phyloP scores from a whole-genome alignment of 257 asterid genomes.

The Echites panduratus region DNA sequence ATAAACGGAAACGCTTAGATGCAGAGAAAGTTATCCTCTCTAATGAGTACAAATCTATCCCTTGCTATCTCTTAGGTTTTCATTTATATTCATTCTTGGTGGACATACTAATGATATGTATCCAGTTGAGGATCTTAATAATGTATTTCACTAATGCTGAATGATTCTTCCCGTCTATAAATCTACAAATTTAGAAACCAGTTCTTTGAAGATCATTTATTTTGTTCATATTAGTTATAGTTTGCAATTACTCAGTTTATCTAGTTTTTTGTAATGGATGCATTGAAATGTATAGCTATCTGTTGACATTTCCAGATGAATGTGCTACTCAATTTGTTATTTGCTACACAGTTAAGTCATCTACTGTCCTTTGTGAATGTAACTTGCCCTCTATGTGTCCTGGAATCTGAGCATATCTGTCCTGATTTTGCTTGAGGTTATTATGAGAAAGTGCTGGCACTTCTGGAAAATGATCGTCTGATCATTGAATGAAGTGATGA shows the following conservation, averaged over 20 bases:
- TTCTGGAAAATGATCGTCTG: no score
- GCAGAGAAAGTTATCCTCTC: slow-evolving; percentile 43
- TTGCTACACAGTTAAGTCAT: background rate
- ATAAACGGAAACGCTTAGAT: slow-evolving; percentile 48
- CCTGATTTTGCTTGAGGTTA: background rate
- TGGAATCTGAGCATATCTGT: background rate
- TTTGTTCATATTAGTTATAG: background rate
- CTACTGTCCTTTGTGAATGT: background rate
- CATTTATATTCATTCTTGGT: background rate
- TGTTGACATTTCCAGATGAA: background rate
- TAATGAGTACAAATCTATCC: slow-evolving; percentile 37
- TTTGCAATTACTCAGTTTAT: background rate
- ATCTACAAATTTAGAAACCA: background rate
- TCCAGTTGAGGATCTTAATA: background rate
- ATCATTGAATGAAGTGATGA: no score
- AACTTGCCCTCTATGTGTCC: background rate
- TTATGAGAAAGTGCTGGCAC: no score
- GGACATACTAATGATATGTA: background rate
- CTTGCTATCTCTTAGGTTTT: background rate
- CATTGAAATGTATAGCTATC: background rate
- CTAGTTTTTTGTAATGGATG: background rate
- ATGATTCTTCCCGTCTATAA: background rate
- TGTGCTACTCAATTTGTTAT: background rate
- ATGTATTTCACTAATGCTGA: background rate
- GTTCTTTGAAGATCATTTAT: background rate